Evolutionary conservation across 139 green algal species (phyloP).

Genomic region (Haematococcus lacustris): DNA sequence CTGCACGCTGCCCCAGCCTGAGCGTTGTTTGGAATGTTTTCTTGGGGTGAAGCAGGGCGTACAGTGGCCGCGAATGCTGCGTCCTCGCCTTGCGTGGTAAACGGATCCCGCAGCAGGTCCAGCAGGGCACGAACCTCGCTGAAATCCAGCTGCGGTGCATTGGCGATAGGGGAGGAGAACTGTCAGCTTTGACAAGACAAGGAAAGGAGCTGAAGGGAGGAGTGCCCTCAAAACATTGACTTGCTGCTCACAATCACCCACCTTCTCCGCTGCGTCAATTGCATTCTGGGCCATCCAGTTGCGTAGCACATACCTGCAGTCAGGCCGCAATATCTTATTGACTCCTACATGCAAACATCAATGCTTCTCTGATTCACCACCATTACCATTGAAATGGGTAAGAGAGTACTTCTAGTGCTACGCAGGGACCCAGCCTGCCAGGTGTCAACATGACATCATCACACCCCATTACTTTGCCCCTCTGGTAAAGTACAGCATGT

Average conservation of each 20-base stretch:
- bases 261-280: conserved; percentile 40
- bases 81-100: conserved; percentile 22
- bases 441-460: too few relatives aligned
- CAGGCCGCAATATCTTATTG: neutral
- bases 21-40: neutral
- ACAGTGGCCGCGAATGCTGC: neutral
- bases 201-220: neutral
- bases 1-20: too few relatives aligned
- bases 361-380: too few relatives aligned
- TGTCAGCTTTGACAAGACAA: neutral
- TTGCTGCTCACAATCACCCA: conserved; percentile 30
- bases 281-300: conserved; percentile 52
- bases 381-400: too few relatives aligned
- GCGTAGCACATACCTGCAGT: conserved; percentile 43
- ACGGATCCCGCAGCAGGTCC: conserved; percentile 32
- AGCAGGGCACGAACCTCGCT: conserved; percentile 20
- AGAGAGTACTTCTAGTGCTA: too few relatives aligned
- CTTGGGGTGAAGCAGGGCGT: neutral
- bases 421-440: too few relatives aligned
- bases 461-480: too few relatives aligned
- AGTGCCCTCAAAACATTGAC: neutral
- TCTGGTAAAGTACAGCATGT: too few relatives aligned
- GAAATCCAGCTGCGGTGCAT: too few relatives aligned
- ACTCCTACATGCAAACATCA: too few relatives aligned
- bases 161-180: neutral